Evolutionary conservation across 1,284 basidiomycete genomes (phyloP).

Genomic region (Mycena citricolor): DNA sequence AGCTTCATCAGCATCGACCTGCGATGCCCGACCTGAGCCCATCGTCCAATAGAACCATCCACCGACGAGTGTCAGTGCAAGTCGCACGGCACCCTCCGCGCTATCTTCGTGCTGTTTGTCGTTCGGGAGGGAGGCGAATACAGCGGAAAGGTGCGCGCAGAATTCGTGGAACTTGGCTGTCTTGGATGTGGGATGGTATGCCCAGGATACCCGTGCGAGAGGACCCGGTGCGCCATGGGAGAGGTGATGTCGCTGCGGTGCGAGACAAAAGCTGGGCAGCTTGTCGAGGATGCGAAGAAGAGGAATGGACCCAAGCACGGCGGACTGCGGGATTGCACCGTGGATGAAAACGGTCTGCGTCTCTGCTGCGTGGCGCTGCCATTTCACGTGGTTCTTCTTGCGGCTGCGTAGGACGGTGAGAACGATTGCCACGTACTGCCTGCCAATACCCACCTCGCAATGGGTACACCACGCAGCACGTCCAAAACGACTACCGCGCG

Average conservation of each 20-base stretch:
- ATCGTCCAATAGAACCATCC: constrained; percentile 57
- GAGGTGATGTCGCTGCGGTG: constrained; percentile 27
- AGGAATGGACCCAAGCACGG: constrained; percentile 68
- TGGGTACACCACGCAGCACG: constrained; percentile 49
- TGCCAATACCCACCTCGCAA: constrained; percentile 49
- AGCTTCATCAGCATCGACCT: constrained; percentile 39
- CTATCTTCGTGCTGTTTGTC: constrained; percentile 62
- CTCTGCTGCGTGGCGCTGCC: constrained; percentile 70
- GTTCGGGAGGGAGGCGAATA: constrained; percentile 53
- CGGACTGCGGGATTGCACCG: constrained; percentile 61
- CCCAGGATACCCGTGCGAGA: constrained; percentile 40
- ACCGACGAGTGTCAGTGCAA: constrained; percentile 63
- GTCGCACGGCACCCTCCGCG: constrained; percentile 61
- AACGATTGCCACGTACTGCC: constrained; percentile 7
- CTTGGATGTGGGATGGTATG: constrained; percentile 1
- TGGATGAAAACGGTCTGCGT: constrained; percentile 73
- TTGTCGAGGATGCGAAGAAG: constrained; percentile 60
- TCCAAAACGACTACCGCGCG: constrained; percentile 64
- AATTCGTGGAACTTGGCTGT: constrained; percentile 57
- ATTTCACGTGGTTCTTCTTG: constrained; percentile 66
- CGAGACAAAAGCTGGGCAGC: constrained; percentile 70
- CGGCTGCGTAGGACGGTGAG: constrained; percentile 44
- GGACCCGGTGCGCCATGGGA: constrained; percentile 28
- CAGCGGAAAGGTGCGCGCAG: constrained; percentile 63
- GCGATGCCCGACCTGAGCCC: neutral